phyloP scores from a whole-genome alignment of 2,329 filamentous ascomycete genomes.

The Colletotrichum trifolii region DNA sequence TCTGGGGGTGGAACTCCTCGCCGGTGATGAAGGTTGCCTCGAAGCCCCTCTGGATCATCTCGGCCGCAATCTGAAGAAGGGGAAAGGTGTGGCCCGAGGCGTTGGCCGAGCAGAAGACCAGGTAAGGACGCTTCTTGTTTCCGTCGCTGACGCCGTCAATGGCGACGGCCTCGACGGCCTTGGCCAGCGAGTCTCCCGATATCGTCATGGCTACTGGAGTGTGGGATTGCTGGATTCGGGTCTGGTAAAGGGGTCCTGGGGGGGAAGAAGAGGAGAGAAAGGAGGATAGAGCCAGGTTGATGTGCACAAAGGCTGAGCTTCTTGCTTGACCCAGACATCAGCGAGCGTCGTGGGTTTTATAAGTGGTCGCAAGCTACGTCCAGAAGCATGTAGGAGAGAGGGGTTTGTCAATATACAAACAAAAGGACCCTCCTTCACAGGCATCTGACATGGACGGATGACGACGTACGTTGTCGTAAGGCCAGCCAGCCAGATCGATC shows the following conservation, averaged over 20 bases:
- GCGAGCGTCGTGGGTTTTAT: too few species aligned
- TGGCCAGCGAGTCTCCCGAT: slow-evolving; percentile 3
- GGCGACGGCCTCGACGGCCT: slow-evolving; percentile 9
- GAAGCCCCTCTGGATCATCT: slow-evolving; percentile 53
- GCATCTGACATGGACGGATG: too few species aligned
- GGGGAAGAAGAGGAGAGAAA: too few species aligned
- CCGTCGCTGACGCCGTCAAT: slow-evolving; percentile 20
- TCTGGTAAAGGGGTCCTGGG: too few species aligned
- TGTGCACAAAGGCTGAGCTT: too few species aligned
- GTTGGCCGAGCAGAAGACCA: slow-evolving; percentile 44
- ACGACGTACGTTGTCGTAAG: too few species aligned
- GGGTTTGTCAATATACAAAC: neutral
- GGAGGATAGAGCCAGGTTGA: too few species aligned
- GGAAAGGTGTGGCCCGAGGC: slow-evolving; percentile 47
- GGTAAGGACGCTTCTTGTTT: slow-evolving; percentile 40
- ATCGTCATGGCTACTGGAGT: slow-evolving; percentile 13
- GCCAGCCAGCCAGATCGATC: too few species aligned
- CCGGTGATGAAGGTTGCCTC: slow-evolving; percentile 55
- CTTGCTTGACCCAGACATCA: too few species aligned
- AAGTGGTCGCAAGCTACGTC: too few species aligned
- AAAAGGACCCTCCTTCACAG: neutral
- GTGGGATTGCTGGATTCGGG: neutral
- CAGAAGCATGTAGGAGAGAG: too few species aligned
- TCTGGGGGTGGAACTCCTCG: slow-evolving; percentile 46
- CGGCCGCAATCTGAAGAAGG: slow-evolving; percentile 47